phyloP scores from a whole-genome alignment of 495 filamentous ascomycete genomes.

The Ramalina intermedia region DNA sequence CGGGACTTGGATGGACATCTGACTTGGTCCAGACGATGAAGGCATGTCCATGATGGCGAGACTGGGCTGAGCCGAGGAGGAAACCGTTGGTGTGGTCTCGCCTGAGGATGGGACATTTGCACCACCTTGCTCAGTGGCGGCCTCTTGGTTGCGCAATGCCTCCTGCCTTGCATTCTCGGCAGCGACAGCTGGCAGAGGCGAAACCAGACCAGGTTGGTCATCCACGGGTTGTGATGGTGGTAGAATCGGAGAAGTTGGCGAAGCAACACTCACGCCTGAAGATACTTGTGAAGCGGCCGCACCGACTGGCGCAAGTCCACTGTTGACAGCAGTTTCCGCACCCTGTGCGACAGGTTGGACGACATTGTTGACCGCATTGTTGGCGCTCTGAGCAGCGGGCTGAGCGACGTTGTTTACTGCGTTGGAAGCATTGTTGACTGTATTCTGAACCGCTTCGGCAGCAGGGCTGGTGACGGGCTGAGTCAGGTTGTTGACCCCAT shows the following conservation, averaged over 20 bases:
- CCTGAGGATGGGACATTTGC: background rate
- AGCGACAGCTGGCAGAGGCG: slow-evolving; percentile 7
- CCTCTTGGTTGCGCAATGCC: slow-evolving; percentile 5
- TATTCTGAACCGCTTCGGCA: slow-evolving; percentile 1
- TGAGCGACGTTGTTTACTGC: slow-evolving; percentile 1
- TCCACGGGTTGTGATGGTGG: background rate
- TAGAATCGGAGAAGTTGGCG: background rate
- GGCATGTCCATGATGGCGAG: background rate
- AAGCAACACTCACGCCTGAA: background rate
- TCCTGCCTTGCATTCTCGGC: slow-evolving; percentile 9
- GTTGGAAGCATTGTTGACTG: background rate
- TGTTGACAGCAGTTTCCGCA: background rate
- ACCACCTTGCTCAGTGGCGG: slow-evolving; percentile 2
- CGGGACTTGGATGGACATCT: slow-evolving; percentile 1
- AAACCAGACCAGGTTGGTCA: slow-evolving; percentile 6
- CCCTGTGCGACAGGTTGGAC: background rate
- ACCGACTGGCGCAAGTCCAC: background rate
- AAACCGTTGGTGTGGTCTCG: background rate
- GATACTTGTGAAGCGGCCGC: background rate
- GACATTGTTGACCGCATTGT: background rate
- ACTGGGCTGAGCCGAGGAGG: background rate
- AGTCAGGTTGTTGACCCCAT: background rate
- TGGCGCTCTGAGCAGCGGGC: background rate
- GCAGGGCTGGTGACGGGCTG: background rate
- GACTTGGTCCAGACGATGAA: background rate